Percentiles rank a stretch among this genome's conserved stretches.
Evolutionary conservation across 495 filamentous ascomycete genomes (phyloP).

Genomic region (Jackrogersella multiformis): DNA sequence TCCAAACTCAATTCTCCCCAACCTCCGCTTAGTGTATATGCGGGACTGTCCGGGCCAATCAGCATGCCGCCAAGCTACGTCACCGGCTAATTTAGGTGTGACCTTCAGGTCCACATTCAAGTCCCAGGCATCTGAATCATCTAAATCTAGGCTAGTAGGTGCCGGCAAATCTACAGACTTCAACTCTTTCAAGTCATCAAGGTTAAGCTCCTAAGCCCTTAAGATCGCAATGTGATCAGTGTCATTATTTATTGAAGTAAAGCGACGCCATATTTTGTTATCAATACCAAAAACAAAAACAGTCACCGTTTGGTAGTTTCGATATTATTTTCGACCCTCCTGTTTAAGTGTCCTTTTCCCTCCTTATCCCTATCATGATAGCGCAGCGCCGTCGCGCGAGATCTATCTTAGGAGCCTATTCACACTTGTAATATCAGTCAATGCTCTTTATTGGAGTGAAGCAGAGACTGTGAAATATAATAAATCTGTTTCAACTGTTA

Average conservation of each 20-base stretch:
- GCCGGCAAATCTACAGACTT: not conserved
- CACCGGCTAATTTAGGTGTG: conserved; percentile 10
- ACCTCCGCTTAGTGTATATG: conserved; percentile 1
- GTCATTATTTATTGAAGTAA: not conserved
- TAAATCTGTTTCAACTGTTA: no score
- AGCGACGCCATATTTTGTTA: no score
- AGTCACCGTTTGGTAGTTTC: no score
- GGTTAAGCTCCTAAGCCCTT: not conserved
- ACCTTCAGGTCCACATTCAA: not conserved
- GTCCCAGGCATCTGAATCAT: no score
- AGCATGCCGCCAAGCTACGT: conserved; percentile 2
- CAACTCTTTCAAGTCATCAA: not conserved
- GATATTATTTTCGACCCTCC: no score
- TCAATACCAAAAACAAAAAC: no score
- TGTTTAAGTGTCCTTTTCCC: no score
- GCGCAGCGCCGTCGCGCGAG: not conserved
- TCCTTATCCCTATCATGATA: not conserved
- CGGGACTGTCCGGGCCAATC: conserved; percentile 31
- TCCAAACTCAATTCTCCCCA: conserved; percentile 1
- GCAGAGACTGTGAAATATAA: no score
- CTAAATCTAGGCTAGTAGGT: no score
- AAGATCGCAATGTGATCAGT: not conserved
- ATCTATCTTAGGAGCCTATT: not conserved
- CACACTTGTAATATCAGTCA: not conserved
- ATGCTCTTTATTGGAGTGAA: not conserved